These are phyloP conservation scores for Pichia sp. DNA, from an alignment of 1,139 yeast genomes.

Conservation along the genomic window DNA sequence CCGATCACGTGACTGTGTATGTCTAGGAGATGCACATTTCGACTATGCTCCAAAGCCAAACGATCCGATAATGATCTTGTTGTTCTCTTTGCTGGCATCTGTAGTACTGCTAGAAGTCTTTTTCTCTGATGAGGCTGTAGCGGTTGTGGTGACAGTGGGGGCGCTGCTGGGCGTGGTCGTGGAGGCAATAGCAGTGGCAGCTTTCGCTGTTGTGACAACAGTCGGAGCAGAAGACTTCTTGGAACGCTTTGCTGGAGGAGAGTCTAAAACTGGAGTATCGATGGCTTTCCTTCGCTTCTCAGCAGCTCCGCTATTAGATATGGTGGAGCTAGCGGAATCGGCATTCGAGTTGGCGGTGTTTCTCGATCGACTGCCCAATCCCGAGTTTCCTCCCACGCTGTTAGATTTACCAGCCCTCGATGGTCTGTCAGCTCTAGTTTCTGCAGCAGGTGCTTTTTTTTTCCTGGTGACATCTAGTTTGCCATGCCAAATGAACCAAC, in stretches of 20 bases:
- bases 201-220: not conserved
- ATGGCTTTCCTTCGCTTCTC: not conserved
- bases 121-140: not conserved
- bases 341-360: not conserved
- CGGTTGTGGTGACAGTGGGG: not conserved
- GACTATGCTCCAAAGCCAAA: conserved; percentile 14
- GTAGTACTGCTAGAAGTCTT: not conserved
- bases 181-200: not conserved
- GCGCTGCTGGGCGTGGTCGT: not conserved
- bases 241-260: not conserved
- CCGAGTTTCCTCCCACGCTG: not conserved
- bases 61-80: conserved; percentile 16
- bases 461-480: conserved; percentile 67
- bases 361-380: not conserved
- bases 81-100: not conserved
- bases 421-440: not conserved
- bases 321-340: not conserved
- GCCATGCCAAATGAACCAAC: conserved; percentile 94
- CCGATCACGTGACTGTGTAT: not conserved
- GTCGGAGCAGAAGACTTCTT: not conserved
- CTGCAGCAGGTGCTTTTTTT: conserved; percentile 1
- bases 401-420: not conserved
- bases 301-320: not conserved
- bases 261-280: not conserved
- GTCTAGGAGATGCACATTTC: no score